Conservation (phyloP, 257 asterid genomes). For the Solanum sitiens region DNA sequence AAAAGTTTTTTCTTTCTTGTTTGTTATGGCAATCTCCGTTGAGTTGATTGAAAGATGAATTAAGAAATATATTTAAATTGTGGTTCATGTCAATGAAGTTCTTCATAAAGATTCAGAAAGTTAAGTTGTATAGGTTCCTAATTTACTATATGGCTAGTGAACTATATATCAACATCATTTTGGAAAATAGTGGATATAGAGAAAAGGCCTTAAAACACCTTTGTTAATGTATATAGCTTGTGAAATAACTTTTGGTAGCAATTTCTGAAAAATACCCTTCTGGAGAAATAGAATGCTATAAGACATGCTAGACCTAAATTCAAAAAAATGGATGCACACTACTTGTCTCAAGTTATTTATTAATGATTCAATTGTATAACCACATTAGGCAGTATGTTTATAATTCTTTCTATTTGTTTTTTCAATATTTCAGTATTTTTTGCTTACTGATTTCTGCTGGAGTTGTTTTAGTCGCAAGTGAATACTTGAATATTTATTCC, state of each 20-base stretch:
- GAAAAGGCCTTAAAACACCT: too few relatives aligned
- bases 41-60: neutral
- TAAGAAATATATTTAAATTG: neutral
- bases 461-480: slow-evolving; percentile 44
- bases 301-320: neutral
- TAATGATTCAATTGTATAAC: neutral
- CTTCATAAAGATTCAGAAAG: too few relatives aligned
- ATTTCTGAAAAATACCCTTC: too few relatives aligned
- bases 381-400: slow-evolving; percentile 15
- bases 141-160: too few relatives aligned
- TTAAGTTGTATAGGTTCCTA: too few relatives aligned
- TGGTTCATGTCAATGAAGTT: neutral
- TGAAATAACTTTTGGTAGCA: too few relatives aligned
- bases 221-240: too few relatives aligned
- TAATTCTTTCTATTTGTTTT: neutral
- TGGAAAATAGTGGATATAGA: too few relatives aligned
- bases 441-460: neutral
- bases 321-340: neutral
- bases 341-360: neutral
- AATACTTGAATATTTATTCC: slow-evolving; percentile 66
- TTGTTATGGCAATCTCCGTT: too few relatives aligned
- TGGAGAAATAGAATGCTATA: too few relatives aligned
- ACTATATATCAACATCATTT: too few relatives aligned
- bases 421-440: neutral
- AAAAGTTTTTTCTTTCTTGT: too few relatives aligned